phyloP scores from a whole-genome alignment of 2,329 filamentous ascomycete species.

The Teratosphaeria nubilosa region DNA sequence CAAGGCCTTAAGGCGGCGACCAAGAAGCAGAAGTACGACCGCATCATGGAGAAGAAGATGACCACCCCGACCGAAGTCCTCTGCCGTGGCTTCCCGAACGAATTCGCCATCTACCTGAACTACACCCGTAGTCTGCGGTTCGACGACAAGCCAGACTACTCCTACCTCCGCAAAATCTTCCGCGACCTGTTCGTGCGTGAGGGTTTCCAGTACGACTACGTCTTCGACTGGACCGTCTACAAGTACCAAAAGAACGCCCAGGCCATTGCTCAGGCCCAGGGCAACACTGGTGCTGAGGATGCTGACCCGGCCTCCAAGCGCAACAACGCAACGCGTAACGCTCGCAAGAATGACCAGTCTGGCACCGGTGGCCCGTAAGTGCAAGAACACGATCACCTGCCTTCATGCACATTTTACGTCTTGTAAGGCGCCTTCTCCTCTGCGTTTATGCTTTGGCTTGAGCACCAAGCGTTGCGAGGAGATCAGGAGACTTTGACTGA shows the following conservation, averaged over 20 bases:
- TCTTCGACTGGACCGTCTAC: conserved; percentile 99
- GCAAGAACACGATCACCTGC: conserved; percentile 45
- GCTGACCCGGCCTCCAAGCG: conserved; percentile 63
- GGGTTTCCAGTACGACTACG: conserved; percentile 99
- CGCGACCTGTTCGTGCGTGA: conserved; percentile 97
- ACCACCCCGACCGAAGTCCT: conserved; percentile 97
- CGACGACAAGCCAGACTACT: conserved; percentile 99
- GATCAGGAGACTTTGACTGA: conserved; percentile 38
- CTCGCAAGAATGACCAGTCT: conserved; percentile 53
- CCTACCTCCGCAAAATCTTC: conserved; percentile 99
- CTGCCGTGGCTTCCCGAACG: conserved; percentile 97
- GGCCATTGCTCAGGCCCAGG: conserved; percentile 72
- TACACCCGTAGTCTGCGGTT: conserved; percentile 97
- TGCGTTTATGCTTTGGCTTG: conserved; percentile 57
- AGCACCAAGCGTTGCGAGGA: conserved; percentile 48
- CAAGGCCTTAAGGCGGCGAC: conserved; percentile 97
- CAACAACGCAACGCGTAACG: conserved; percentile 48
- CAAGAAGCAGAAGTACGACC: conserved; percentile 99
- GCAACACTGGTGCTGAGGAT: conserved; percentile 53
- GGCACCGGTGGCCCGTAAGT: conserved; percentile 45
- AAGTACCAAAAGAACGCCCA: conserved; percentile 99
- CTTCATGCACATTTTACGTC: conserved; percentile 17
- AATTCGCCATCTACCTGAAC: conserved; percentile 99
- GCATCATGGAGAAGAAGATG: conserved; percentile 99
- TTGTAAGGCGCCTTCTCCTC: conserved; percentile 84